phyloP scores from a whole-genome alignment of 2,329 filamentous ascomycete species.

The Sclerotinia spermophila region DNA sequence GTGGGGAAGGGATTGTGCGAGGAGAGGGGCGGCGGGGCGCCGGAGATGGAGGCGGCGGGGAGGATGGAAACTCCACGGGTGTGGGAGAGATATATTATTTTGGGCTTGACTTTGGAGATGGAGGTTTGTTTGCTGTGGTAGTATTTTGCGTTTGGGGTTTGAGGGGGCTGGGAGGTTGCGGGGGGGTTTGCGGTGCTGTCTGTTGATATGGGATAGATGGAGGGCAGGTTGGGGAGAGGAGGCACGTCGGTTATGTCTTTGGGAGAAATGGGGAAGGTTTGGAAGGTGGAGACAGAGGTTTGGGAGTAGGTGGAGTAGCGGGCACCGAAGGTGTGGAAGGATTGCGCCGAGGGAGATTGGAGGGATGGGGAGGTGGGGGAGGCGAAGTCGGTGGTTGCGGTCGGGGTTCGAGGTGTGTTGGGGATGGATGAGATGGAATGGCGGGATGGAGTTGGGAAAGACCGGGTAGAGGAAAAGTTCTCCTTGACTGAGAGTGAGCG shows the following conservation, averaged over 20 bases:
- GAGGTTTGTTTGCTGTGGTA: conserved; percentile 16
- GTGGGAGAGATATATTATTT: conserved; percentile 17
- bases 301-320: conserved; percentile 1
- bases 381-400: background rate
- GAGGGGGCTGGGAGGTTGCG: background rate
- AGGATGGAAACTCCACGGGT: conserved; percentile 3
- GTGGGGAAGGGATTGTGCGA: background rate
- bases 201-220: background rate
- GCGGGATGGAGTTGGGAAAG: background rate
- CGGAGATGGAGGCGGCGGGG: conserved; percentile 9
- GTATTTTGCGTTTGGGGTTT: background rate
- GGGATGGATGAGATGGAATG: conserved; percentile 5
- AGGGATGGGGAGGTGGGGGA: background rate
- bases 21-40: background rate
- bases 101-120: conserved; percentile 16
- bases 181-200: background rate
- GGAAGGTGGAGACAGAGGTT: conserved; percentile 10
- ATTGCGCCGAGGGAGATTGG: background rate
- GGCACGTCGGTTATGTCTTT: background rate
- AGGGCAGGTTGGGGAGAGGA: conserved; percentile 1
- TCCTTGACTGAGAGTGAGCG: background rate
- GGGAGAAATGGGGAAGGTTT: conserved; percentile 6
- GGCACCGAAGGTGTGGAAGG: conserved; percentile 12
- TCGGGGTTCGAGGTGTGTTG: background rate
- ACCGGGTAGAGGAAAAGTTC: background rate